Percentiles rank a stretch among this genome's conserved stretches.
Evolutionary conservation across 2,329 filamentous ascomycete species (phyloP).

Genomic region (Fonsecaea pedrosoi): DNA sequence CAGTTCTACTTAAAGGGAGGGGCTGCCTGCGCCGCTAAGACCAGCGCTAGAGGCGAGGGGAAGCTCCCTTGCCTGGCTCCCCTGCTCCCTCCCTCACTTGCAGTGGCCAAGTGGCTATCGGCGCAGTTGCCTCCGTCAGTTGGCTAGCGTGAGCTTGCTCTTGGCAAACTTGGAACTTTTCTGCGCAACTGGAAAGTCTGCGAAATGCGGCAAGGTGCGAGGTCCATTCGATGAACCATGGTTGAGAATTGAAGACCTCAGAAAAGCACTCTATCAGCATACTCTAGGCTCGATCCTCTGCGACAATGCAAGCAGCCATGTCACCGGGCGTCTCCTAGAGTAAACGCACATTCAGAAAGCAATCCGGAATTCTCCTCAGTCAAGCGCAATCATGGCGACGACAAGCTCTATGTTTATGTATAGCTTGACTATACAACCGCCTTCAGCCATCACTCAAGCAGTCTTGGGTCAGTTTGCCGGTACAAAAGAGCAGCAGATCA

Average conservation of each 20-base stretch:
- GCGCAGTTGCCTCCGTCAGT: not conserved
- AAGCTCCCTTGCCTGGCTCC: not conserved
- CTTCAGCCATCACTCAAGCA: slow-evolving; percentile 86
- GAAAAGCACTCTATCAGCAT: not conserved
- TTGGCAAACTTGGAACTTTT: slow-evolving; percentile 5
- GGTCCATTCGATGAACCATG: not conserved
- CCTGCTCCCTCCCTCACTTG: too few relatives aligned
- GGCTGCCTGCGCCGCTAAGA: not conserved
- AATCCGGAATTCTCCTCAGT: not conserved
- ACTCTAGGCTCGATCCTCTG: not conserved
- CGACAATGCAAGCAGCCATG: slow-evolving; percentile 3
- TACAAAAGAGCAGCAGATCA: slow-evolving; percentile 96
- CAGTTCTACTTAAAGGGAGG: not conserved
- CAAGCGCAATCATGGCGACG: slow-evolving; percentile 76
- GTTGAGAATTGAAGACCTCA: not conserved
- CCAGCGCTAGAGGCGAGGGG: not conserved
- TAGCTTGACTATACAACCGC: slow-evolving; percentile 91
- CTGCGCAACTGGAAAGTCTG: not conserved
- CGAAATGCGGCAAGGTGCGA: not conserved
- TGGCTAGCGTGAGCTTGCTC: not conserved
- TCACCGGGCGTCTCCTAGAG: not conserved
- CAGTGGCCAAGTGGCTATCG: not conserved
- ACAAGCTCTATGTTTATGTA: slow-evolving; percentile 99
- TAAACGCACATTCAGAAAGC: not conserved
- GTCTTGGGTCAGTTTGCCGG: slow-evolving; percentile 94